Percentiles rank a stretch among this genome's conserved stretches.
Evolutionary conservation across 2,329 filamentous ascomycete species (phyloP).

Genomic region (Grosmannia huntii): DNA sequence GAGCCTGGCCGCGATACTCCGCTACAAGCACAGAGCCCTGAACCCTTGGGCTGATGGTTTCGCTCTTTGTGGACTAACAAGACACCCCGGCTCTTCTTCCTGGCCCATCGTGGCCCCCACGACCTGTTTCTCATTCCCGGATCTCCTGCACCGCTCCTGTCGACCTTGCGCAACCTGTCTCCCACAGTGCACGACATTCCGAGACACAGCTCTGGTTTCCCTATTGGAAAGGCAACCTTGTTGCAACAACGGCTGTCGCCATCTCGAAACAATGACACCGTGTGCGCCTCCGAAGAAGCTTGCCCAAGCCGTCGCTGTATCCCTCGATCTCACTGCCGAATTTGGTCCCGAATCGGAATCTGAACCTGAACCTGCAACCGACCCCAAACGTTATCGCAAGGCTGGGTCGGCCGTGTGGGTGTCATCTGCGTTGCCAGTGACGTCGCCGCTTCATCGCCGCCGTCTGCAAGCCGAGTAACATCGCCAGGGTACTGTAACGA

Average conservation of each 20-base stretch:
- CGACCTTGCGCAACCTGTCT: background rate
- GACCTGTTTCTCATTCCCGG: background rate
- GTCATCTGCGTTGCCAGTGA: background rate
- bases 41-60: background rate
- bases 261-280: constrained; percentile 30
- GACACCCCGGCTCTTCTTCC: background rate
- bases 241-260: constrained; percentile 21
- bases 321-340: constrained; percentile 2
- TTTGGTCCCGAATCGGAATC: background rate
- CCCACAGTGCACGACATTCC: background rate
- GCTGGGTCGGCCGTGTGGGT: background rate
- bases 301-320: constrained; percentile 12
- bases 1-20: background rate
- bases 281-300: constrained; percentile 23
- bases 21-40: background rate
- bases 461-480: background rate
- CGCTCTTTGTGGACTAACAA: constrained; percentile 1
- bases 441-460: background rate
- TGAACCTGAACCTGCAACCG: background rate
- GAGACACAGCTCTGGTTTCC: background rate
- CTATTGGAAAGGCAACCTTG: background rate
- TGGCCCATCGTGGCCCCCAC: background rate
- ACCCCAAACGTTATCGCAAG: background rate
- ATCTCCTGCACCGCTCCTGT: background rate
- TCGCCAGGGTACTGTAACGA: too few relatives aligned